Evolutionary conservation across 352 stramenopile species (phyloP), one percentile per base, ranked within the genome.

Genomic region (Globisporangium lucens): DNA sequence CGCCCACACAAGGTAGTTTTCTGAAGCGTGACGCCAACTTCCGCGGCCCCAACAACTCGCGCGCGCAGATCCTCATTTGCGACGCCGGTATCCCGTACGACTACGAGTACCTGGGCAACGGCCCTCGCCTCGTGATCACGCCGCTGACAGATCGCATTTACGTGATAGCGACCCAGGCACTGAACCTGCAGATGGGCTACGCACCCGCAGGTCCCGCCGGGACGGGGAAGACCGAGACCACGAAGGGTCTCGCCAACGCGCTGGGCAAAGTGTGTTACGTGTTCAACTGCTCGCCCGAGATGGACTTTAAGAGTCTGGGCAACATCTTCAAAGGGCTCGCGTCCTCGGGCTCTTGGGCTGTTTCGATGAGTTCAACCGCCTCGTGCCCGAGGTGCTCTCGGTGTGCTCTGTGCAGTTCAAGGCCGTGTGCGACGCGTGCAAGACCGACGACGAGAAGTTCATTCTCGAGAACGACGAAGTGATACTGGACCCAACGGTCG

Each of bases 311-410:
- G 72, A 95, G 90, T 69, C 75, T 99, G 0, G 96, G 95, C n/a
- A 98, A 98, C 67, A 98, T 99, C 43, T 99, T 99, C 79, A 99
- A 98, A 75, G 95, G 95, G 2, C 74, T 98, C 6, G 95, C 94
- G 7, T 98, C 92, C 1, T 97, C 89, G 0, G 96, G 96, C 9
- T 97, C 96, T 0, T 99, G 96, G 95, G 95, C 10, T 98, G 95
- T 75, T 98, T 99, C 65, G 95, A 99, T 66, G 95, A 98, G 72
- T 98, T 99, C 74, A 98, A 99, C 69, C 88, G 96, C 0, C 78
- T 99, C 7, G 90, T 98, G 10, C 95, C 95, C 7, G 94, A 98
- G 61, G 94, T 98, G 63, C 68, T 98, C 15, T 96, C 87, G 0
- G 94, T 98, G 57, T 98, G 94, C 70, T 97, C 94, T 3, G 91